These are phyloP conservation scores for Aegilops longissima DNA, from an alignment of 176 grass and related monocot genomes.

Conservation along the genomic window DNA sequence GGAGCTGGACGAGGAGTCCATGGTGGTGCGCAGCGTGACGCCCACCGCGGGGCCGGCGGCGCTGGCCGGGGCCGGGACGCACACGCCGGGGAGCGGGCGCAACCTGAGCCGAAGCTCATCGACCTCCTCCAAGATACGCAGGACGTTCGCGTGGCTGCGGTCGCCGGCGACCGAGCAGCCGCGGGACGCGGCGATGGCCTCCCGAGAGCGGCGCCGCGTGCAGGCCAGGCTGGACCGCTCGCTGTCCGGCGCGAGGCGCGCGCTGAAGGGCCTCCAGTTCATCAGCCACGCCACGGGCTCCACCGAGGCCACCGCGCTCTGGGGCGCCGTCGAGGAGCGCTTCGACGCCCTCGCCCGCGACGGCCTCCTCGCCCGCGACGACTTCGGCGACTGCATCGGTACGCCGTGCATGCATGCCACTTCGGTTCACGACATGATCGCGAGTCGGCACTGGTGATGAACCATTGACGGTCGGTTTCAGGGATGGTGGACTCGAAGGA, in stretches of 20 bases:
- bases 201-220: slow-evolving; percentile 60
- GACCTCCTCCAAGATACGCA: slow-evolving; percentile 69
- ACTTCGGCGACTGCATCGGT: slow-evolving; percentile 97
- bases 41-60: slow-evolving; percentile 36
- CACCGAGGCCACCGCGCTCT: slow-evolving; percentile 40
- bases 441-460: neutral
- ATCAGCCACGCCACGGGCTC: slow-evolving; percentile 67
- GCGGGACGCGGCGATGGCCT: slow-evolving; percentile 38
- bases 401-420: neutral
- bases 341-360: slow-evolving; percentile 63
- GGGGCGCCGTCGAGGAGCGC: slow-evolving; percentile 65
- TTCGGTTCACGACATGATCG: no score
- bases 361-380: slow-evolving; percentile 70
- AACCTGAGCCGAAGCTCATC: slow-evolving; percentile 70
- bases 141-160: slow-evolving; percentile 81
- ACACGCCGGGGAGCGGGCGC: slow-evolving; percentile 31
- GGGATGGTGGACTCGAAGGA: slow-evolving; percentile 96
- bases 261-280: slow-evolving; percentile 78
- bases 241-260: slow-evolving; percentile 50
- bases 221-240: slow-evolving; percentile 67
- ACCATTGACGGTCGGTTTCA: slow-evolving; percentile 4
- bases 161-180: slow-evolving; percentile 24
- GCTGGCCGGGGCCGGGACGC: neutral
- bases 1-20: slow-evolving; percentile 76
- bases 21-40: slow-evolving; percentile 74